phyloP scores from a whole-genome alignment of 2,329 filamentous ascomycete species.

The Penicillium polonicum region DNA sequence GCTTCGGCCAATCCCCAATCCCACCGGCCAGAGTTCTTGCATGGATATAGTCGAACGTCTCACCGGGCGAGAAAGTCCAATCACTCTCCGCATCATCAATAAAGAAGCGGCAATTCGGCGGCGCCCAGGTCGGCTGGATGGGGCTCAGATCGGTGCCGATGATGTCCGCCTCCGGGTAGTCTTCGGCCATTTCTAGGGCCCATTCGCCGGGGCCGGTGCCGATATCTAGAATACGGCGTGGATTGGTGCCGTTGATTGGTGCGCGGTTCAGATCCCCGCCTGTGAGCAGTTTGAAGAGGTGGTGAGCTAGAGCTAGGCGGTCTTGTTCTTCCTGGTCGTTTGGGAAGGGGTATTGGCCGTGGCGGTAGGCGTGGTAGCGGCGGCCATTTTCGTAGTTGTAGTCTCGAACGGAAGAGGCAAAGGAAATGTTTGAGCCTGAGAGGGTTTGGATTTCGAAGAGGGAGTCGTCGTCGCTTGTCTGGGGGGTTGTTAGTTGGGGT shows the following conservation, averaged over 20 bases:
- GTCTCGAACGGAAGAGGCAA: constrained; percentile 40
- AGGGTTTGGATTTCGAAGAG: constrained; percentile 34
- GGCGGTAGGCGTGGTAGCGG: constrained; percentile 45
- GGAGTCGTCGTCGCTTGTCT: constrained; percentile 40
- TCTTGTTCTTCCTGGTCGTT: constrained; percentile 49
- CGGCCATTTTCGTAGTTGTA: constrained; percentile 45
- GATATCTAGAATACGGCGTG: constrained; percentile 33
- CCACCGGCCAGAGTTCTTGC: constrained; percentile 38
- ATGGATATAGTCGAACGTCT: constrained; percentile 43
- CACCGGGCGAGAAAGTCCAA: constrained; percentile 40
- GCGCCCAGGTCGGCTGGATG: constrained; percentile 43
- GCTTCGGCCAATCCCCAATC: constrained; percentile 36
- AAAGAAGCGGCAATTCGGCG: constrained; percentile 53
- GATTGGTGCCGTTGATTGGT: constrained; percentile 28
- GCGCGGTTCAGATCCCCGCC: constrained; percentile 41
- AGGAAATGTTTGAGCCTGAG: constrained; percentile 42
- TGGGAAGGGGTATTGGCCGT: constrained; percentile 44
- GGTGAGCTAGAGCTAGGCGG: constrained; percentile 42
- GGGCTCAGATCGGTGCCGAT: constrained; percentile 38
- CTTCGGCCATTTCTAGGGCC: constrained; percentile 47
- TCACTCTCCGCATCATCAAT: constrained; percentile 46
- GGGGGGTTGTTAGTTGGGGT: constrained; percentile 6
- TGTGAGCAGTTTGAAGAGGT: constrained; percentile 37
- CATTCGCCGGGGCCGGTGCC: constrained; percentile 37
- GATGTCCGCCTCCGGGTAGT: constrained; percentile 37